Percentiles rank a stretch among this genome's conserved stretches.
phyloP scores from a whole-genome alignment of 345 rosid genomes.

The Citrus glauca region DNA sequence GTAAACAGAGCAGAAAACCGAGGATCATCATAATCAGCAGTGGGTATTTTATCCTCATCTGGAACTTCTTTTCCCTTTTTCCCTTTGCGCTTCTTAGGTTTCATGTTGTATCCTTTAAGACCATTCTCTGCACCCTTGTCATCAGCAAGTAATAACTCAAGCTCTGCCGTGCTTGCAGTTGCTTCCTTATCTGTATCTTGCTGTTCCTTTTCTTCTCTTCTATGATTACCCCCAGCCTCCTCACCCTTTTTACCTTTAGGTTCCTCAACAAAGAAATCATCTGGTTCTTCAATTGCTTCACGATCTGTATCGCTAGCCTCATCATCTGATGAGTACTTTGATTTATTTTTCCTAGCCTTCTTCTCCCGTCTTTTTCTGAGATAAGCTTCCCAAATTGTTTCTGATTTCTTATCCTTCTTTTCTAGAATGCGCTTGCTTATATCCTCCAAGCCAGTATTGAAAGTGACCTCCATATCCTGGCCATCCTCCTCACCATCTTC shows the following conservation, averaged over 20 bases:
- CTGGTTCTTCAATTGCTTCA: constrained; percentile 38
- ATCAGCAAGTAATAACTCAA: constrained; percentile 82
- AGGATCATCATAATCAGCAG: constrained; percentile 49
- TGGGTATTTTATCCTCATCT: constrained; percentile 68
- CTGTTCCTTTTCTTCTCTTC: constrained; percentile 20
- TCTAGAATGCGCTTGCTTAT: constrained; percentile 69
- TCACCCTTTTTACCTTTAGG: constrained; percentile 44
- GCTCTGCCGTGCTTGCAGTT: constrained; percentile 74
- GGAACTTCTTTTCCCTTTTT: constrained; percentile 46
- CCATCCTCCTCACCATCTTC: constrained; percentile 50
- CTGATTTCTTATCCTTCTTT: constrained; percentile 67
- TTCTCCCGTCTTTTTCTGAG: constrained; percentile 63
- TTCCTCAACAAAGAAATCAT: constrained; percentile 73
- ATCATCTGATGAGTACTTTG: constrained; percentile 54
- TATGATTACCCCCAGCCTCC: constrained; percentile 24
- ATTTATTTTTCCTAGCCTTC: constrained; percentile 54
- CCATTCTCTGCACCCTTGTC: constrained; percentile 53
- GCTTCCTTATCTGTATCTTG: constrained; percentile 36
- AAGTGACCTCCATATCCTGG: constrained; percentile 91
- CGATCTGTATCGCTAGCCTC: constrained; percentile 39
- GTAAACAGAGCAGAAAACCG: constrained; percentile 62
- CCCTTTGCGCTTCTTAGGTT: constrained; percentile 53
- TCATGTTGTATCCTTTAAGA: constrained; percentile 77
- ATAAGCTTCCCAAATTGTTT: constrained; percentile 71
- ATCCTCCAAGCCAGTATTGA: constrained; percentile 88